Evolutionary conservation across 345 rosid genomes (phyloP), one percentile per base, ranked within the genome.

Genomic region (rapeseed (Brassica napus)): DNA sequence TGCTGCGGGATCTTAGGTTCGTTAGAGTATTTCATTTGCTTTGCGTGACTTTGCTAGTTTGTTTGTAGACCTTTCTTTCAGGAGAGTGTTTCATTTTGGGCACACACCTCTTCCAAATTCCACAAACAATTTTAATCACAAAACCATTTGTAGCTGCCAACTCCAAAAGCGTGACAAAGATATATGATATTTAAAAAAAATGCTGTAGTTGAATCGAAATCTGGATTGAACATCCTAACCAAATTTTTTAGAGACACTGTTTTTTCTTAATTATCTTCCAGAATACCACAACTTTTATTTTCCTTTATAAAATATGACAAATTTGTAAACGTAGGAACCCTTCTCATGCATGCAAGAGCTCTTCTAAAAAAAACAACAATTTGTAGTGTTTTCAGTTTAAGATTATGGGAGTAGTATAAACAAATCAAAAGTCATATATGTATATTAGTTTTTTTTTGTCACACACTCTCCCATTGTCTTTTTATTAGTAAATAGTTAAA

Each of bases 41-140:
- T 26, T 71, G 83, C 67, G 35, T 81, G 83, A 81, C 76, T 59
- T 74, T 71, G 72, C 66, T 75, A 75, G 75, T 78, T 79, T 79
- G 65, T 44, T 24, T 68, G 32, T 79, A 68, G 74, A 79, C 62
- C 55, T 49, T 49, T 49, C 16, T 49, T 49, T 49, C 55, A 49
- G 55, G 55, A 49, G 16, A 49, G 55, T 74, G 70, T 79, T 79
- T 74, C 42, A 74, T 71, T 49, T 49, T 49, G 55, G 7, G 52
- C 52, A 44, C 15, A 11, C 9, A 26, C 26, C 60, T 79, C 66
- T 73, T 73, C 64, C 69, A 21, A 66, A 44, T 14, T 64, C 59
- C 71, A 61, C 4, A 24, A 73, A 49, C 58, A 61, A 73, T 30
- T 59, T 14, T 14, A 30, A 47, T 39, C 47, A 78, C 34, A 59